Evolutionary conservation across 345 rosid genomes (phyloP).

Genomic region (Erucastrum elatum): DNA sequence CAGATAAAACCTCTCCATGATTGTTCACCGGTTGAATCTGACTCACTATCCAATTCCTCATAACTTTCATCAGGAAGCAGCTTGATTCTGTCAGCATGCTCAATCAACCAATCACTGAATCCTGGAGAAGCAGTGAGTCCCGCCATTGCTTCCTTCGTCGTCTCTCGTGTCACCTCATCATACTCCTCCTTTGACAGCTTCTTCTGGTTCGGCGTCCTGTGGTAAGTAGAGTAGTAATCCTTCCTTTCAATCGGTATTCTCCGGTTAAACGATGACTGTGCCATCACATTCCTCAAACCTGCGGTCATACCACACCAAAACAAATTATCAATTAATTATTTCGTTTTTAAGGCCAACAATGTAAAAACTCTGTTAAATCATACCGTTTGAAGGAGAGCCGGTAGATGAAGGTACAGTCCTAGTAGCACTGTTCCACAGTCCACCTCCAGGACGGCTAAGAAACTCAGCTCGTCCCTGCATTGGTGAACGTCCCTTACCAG

Average conservation of each 20-base stretch:
- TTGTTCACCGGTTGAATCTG: slow-evolving; percentile 59
- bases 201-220: slow-evolving; percentile 55
- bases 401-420: slow-evolving; percentile 50
- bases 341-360: not conserved
- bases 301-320: not conserved
- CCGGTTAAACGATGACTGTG: slow-evolving; percentile 30
- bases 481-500: slow-evolving; percentile 7
- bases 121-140: slow-evolving; percentile 73
- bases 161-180: slow-evolving; percentile 71
- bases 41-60: slow-evolving; percentile 63
- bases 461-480: slow-evolving; percentile 66
- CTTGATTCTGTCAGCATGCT: slow-evolving; percentile 68
- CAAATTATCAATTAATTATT: not conserved
- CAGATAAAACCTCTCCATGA: slow-evolving; percentile 22
- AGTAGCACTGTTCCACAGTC: slow-evolving; percentile 51
- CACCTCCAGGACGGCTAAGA: slow-evolving; percentile 52
- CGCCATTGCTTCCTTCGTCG: slow-evolving; percentile 65
- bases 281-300: slow-evolving; percentile 41
- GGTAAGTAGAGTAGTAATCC: slow-evolving; percentile 72
- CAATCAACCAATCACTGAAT: slow-evolving; percentile 68
- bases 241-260: slow-evolving; percentile 21
- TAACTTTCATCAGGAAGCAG: slow-evolving; percentile 54
- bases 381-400: slow-evolving; percentile 71
- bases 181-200: slow-evolving; percentile 67
- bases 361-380: not conserved